phyloP scores from a whole-genome alignment of 148 eudicot species.

The Rhododendron griersonianum region DNA sequence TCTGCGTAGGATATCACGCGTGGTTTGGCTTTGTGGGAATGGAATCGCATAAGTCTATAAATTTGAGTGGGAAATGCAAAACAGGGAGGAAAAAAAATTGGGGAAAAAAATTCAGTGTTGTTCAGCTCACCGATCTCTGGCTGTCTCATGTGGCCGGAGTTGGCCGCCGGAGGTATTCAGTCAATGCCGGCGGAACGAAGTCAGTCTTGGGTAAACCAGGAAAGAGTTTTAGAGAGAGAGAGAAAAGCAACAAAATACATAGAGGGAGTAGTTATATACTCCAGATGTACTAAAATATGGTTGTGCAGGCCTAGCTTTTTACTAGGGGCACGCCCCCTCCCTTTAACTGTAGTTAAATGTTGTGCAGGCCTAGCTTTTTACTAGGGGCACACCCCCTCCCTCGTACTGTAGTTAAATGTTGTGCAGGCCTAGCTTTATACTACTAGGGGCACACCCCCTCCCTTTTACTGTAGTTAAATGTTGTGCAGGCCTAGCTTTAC shows the following conservation, averaged over 20 bases:
- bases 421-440: background rate
- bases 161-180: slow-evolving; percentile 16
- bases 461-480: background rate
- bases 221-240: slow-evolving; percentile 17
- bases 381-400: background rate
- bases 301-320: background rate
- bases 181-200: slow-evolving; percentile 41
- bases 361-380: background rate
- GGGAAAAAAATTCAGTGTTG: background rate
- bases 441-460: background rate
- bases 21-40: slow-evolving; percentile 8
- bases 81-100: background rate
- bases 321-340: background rate
- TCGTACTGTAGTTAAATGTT: background rate
- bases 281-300: background rate
- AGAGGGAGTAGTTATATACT: background rate
- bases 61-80: slow-evolving; percentile 11
- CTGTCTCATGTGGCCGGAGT: slow-evolving; percentile 13
- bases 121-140: slow-evolving; percentile 27
- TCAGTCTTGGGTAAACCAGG: slow-evolving; percentile 20
- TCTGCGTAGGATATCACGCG: slow-evolving; percentile 14
- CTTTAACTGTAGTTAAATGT: background rate
- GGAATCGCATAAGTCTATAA: background rate
- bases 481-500: background rate
- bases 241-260: background rate